Conservation (phyloP, 2,329 filamentous ascomycete species). For the Botrytis fragariae region DNA sequence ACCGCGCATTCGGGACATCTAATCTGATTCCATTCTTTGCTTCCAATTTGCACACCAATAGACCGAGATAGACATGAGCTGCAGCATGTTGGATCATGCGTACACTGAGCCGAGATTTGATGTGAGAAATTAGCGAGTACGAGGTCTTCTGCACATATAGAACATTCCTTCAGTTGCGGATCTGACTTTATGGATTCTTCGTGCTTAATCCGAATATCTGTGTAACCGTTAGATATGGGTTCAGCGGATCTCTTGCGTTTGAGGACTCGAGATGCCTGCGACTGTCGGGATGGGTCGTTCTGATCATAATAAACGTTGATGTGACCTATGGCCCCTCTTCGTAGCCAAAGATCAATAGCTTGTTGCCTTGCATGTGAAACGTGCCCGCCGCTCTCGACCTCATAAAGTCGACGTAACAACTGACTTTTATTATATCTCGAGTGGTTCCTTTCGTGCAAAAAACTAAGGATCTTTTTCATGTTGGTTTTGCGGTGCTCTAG, state of each 20-base stretch:
- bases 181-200: not conserved
- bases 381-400: too few relatives aligned
- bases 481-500: too few relatives aligned
- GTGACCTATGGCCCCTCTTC: not conserved
- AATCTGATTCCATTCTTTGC: conserved; percentile 45
- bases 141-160: conserved; percentile 1
- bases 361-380: too few relatives aligned
- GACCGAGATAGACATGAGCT: conserved; percentile 16
- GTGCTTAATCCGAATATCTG: not conserved
- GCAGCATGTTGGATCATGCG: conserved; percentile 24
- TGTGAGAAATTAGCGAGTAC: not conserved
- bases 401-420: too few relatives aligned
- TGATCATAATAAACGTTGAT: not conserved
- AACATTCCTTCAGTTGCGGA: not conserved
- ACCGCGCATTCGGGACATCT: conserved; percentile 52
- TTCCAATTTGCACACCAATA: conserved; percentile 24
- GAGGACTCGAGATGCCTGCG: not conserved
- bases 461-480: too few relatives aligned
- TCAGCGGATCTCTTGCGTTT: not conserved
- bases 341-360: not conserved
- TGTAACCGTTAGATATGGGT: not conserved
- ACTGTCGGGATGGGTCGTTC: not conserved
- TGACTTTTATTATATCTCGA: too few relatives aligned
- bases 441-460: too few relatives aligned
- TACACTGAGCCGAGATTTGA: conserved; percentile 8